Evolutionary conservation across 768 basidiomycete genomes (phyloP), one percentile per base, ranked within the genome.

Genomic region (Panaeolus cyanescens): DNA sequence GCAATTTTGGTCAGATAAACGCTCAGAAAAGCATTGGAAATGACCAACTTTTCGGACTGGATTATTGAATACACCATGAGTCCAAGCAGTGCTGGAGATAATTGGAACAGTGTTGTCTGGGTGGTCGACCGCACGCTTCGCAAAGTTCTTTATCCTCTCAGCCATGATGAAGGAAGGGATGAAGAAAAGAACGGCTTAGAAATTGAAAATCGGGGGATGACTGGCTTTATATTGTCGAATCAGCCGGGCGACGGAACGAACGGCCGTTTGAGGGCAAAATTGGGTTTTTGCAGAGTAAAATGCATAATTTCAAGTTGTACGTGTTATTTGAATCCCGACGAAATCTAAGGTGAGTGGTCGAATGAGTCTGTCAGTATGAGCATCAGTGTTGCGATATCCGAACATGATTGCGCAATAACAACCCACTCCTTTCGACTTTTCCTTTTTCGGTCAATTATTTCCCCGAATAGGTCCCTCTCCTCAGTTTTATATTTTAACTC

Each of bases 21-120:
- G 37, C 54, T 32, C 30, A 39, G 62, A 59, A 54, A 33, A 58
- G 53, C 40, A 13, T 22, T 59, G 57, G 42, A 34, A 36, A 58
- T 20, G 17, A 74, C 85, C 58, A 65, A 91, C 91, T 25, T 74
- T 75, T 36, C 72, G 77, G 59, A 74, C 80, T 0, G 90, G 89
- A 59, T 85, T 72, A 5, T 62, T 62, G 31, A 77, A 65, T 53
- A 79, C 74, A 20, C 71, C 67, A 9, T 67, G 66, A 40, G 88
- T 54, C 77, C 84, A 93, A 55, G 89, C 82, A 7, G 75, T 73
- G 37, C 80, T 76, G n/a, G 88, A 83, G 50, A 92, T 77, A 40
- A 87, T 76, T 22, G 88, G 84, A 5, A 88, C 82, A 9, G 72
- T 69, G 7, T 85, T 75, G 58, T 91, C 88, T 7, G 88, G 86